These are phyloP conservation scores for Aspergillus unguis DNA, from an alignment of 2,329 filamentous ascomycete genomes.

Conservation along the genomic window DNA sequence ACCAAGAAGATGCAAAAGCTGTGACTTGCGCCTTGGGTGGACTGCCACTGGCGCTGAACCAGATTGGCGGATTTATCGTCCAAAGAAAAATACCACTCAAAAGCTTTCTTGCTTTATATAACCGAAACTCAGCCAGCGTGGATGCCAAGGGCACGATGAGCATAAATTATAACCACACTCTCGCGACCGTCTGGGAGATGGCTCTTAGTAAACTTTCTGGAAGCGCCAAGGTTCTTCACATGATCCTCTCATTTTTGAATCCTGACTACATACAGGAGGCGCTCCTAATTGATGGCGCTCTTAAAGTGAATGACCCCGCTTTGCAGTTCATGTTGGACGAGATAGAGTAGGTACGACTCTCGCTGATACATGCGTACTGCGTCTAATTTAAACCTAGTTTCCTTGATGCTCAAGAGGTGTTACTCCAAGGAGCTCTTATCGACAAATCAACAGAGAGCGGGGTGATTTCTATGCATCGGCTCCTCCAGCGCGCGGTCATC, in stretches of 20 bases:
- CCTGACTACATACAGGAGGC: constrained; percentile 6
- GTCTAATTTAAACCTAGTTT: constrained; percentile 6
- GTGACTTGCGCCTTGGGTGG: background rate
- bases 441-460: constrained; percentile 11
- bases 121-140: constrained; percentile 7
- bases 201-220: constrained; percentile 10
- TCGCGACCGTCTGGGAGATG: constrained; percentile 12
- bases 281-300: background rate
- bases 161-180: background rate
- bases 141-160: constrained; percentile 5
- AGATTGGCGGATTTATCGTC: background rate
- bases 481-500: constrained; percentile 12
- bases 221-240: constrained; percentile 5
- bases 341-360: background rate
- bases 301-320: background rate
- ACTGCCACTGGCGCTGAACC: background rate
- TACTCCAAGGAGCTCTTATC: constrained; percentile 13
- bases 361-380: background rate
- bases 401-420: constrained; percentile 9
- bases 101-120: background rate
- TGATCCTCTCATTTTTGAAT: constrained; percentile 12
- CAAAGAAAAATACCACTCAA: background rate
- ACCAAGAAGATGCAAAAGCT: background rate
- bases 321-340: background rate
- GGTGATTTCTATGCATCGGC: constrained; percentile 11